phyloP scores from a whole-genome alignment of 208 protist genomes.

The Leishmania martiniquensis region DNA sequence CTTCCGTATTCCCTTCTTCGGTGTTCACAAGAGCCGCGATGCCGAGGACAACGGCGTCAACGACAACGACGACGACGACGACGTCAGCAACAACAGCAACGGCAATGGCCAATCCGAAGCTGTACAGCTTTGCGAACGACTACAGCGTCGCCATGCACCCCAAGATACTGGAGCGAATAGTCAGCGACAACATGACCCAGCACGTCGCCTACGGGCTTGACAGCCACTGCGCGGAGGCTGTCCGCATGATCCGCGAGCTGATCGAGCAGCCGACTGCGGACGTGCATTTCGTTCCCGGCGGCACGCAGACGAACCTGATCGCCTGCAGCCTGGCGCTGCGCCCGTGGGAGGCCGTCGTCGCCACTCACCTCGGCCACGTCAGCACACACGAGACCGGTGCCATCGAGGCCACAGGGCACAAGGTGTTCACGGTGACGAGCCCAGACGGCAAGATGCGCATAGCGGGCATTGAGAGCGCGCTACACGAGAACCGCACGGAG shows the following conservation, averaged over 20 bases:
- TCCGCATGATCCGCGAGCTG: constrained; percentile 29
- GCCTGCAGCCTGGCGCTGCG: constrained; percentile 33
- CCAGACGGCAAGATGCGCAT: constrained; percentile 47
- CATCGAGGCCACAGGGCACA: constrained; percentile 58
- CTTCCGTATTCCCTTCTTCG: not conserved
- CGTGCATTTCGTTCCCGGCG: constrained; percentile 45
- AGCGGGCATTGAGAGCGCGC: constrained; percentile 27
- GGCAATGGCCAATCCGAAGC: not conserved
- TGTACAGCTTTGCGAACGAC: constrained; percentile 51
- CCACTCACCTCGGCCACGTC: constrained; percentile 39
- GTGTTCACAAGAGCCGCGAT: not conserved
- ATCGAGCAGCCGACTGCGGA: constrained; percentile 35
- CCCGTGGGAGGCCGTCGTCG: constrained; percentile 54
- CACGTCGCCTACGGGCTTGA: constrained; percentile 53
- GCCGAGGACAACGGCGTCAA: not conserved
- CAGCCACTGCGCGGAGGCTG: constrained; percentile 30
- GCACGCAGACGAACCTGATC: constrained; percentile 50
- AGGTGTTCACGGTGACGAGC: constrained; percentile 37
- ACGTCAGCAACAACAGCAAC: not conserved
- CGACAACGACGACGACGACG: too few species aligned
- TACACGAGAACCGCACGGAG: constrained; percentile 36
- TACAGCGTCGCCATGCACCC: constrained; percentile 52
- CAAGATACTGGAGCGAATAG: constrained; percentile 32
- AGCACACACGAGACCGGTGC: constrained; percentile 53
- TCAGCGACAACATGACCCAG: constrained; percentile 22